Conservation (phyloP, 192 early-diverging fungal genomes). For the Mortierella claussenii region DNA sequence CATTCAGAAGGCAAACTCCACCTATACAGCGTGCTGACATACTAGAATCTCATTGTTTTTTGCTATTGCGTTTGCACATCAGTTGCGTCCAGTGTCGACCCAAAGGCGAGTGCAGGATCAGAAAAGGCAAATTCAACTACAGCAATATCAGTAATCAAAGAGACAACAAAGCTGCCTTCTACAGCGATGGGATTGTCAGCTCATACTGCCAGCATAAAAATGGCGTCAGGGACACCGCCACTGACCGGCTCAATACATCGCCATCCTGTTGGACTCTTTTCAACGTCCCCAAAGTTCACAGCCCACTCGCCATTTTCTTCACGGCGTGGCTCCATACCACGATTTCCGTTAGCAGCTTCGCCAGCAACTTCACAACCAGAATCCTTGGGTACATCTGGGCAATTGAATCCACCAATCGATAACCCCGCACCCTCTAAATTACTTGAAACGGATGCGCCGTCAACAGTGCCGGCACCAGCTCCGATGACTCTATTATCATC, state of each 20-base stretch:
- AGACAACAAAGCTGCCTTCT: neutral
- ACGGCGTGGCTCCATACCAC: constrained; percentile 6
- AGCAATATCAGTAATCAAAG: neutral
- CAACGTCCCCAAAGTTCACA: constrained; percentile 41
- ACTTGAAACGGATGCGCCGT: no score
- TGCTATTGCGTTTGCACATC: neutral
- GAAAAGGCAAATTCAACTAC: neutral
- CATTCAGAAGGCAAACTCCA: no score
- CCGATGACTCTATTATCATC: neutral
- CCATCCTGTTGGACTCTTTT: constrained; percentile 35
- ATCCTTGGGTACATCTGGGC: neutral
- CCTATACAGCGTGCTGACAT: no score
- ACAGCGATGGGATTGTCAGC: neutral
- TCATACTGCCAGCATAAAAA: neutral
- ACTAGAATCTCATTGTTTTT: neutral
- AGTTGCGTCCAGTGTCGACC: constrained; percentile 14
- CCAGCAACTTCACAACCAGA: neutral
- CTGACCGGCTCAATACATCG: constrained; percentile 31
- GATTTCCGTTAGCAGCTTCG: neutral
- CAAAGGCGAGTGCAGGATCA: neutral
- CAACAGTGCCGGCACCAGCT: no score
- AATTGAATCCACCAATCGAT: neutral
- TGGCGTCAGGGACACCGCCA: constrained; percentile 18
- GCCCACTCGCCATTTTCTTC: constrained; percentile 41
- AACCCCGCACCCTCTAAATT: no score